phyloP scores from a whole-genome alignment of 371 early-diverging fungal species.

The Mucor irregularis region DNA sequence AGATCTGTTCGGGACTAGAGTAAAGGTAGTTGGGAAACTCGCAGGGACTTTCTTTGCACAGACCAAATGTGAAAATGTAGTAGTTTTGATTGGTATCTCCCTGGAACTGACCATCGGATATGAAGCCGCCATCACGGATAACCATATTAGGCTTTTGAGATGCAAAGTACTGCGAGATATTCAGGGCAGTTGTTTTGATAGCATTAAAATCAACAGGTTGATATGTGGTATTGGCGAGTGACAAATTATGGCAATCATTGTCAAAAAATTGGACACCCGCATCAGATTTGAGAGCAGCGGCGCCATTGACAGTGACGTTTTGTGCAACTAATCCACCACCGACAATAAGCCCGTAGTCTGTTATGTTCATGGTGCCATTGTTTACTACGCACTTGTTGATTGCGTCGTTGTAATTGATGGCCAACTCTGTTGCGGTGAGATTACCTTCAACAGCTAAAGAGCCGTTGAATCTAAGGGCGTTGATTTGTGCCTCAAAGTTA shows the following conservation, averaged over 20 bases:
- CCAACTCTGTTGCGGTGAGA: neutral
- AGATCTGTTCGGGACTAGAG: slow-evolving; percentile 7
- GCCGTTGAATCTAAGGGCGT: slow-evolving; percentile 7
- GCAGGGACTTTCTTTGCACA: neutral
- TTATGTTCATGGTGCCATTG: neutral
- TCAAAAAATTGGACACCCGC: neutral
- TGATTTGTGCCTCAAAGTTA: slow-evolving; percentile 1
- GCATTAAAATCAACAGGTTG: slow-evolving; percentile 1
- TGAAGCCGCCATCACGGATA: slow-evolving; percentile 10
- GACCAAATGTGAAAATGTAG: slow-evolving; percentile 6
- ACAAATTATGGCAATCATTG: too few species aligned
- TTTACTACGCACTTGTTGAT: neutral
- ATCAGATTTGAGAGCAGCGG: neutral
- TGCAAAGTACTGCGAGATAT: slow-evolving; percentile 9
- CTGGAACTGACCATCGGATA: slow-evolving; percentile 11
- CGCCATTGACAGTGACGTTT: slow-evolving; percentile 5
- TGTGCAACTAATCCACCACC: neutral
- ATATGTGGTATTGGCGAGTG: neutral
- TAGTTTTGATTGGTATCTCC: neutral
- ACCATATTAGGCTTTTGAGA: slow-evolving; percentile 9
- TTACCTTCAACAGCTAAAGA: slow-evolving; percentile 6
- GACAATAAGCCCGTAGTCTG: neutral
- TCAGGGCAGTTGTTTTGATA: neutral
- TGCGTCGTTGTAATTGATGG: neutral
- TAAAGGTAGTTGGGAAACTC: slow-evolving; percentile 12